Conservation (phyloP, 352 stramenopile genomes). For the Phytopythium delawarense region DNA sequence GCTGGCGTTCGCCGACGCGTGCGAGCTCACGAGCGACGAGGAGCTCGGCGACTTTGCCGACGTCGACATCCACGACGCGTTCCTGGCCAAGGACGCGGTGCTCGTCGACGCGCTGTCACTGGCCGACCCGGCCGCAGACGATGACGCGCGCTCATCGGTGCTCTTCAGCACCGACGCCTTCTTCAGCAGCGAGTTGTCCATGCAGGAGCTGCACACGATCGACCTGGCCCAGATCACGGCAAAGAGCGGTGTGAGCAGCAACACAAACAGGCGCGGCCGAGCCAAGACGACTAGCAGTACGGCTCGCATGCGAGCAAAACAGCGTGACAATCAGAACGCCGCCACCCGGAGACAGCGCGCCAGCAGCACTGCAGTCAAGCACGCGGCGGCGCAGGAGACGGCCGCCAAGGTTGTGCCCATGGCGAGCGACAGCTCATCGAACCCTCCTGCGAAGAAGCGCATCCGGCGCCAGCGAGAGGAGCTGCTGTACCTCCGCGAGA, state of each 20-base stretch:
- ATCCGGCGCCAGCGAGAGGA: slow-evolving; percentile 41
- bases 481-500: slow-evolving; percentile 35
- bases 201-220: slow-evolving; percentile 22
- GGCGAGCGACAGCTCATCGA: background rate
- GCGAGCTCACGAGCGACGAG: slow-evolving; percentile 23
- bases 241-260: background rate
- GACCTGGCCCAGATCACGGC: slow-evolving; percentile 5
- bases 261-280: background rate
- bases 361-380: background rate
- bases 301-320: background rate
- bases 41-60: slow-evolving; percentile 14
- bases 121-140: background rate
- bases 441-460: slow-evolving; percentile 24
- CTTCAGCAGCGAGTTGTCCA: slow-evolving; percentile 9
- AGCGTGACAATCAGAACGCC: background rate
- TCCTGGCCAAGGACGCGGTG: slow-evolving; percentile 11
- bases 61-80: slow-evolving; percentile 16
- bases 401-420: slow-evolving; percentile 6
- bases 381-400: slow-evolving; percentile 12
- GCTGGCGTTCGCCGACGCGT: slow-evolving; percentile 40
- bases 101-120: background rate
- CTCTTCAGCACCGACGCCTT: slow-evolving; percentile 1
- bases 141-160: background rate
- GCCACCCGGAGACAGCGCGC: background rate
- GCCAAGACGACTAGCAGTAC: slow-evolving; percentile 11